Evolutionary conservation across 768 basidiomycete species (phyloP).

Genomic region (Cyathus striatus): DNA sequence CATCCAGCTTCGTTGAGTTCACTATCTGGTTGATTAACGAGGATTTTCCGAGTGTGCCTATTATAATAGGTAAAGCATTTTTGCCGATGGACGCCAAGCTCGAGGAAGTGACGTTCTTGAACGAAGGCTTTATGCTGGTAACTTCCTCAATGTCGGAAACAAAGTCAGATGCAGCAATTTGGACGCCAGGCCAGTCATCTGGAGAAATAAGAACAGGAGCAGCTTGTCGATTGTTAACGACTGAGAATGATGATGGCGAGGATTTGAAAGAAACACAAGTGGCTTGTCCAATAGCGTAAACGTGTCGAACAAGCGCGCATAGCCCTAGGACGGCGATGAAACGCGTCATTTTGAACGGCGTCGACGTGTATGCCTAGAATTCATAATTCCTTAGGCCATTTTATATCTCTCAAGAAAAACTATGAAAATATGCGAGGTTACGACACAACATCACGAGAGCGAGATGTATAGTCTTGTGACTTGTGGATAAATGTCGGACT

Average conservation of each 20-base stretch:
- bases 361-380: background rate
- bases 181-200: slow-evolving; percentile 63
- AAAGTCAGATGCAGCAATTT: slow-evolving; percentile 56
- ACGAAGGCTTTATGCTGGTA: slow-evolving; percentile 42
- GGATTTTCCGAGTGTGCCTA: slow-evolving; percentile 60
- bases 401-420: no score
- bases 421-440: background rate
- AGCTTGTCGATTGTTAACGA: slow-evolving; percentile 40
- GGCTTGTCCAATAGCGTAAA: slow-evolving; percentile 41
- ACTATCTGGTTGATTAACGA: slow-evolving; percentile 47
- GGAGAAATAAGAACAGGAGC: slow-evolving; percentile 44
- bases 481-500: background rate
- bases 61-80: slow-evolving; percentile 44
- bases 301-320: slow-evolving; percentile 11
- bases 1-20: slow-evolving; percentile 47
- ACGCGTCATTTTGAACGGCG: slow-evolving; percentile 3
- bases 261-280: slow-evolving; percentile 42
- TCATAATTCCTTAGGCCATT: background rate
- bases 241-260: slow-evolving; percentile 29
- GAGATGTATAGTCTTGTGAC: slow-evolving; percentile 1
- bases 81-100: slow-evolving; percentile 18
- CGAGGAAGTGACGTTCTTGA: slow-evolving; percentile 43
- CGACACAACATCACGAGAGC: slow-evolving; percentile 1
- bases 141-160: slow-evolving; percentile 57
- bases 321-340: slow-evolving; percentile 5